Conservation (phyloP, 2,329 filamentous ascomycete genomes). For the Escovopsis sp. region DNA sequence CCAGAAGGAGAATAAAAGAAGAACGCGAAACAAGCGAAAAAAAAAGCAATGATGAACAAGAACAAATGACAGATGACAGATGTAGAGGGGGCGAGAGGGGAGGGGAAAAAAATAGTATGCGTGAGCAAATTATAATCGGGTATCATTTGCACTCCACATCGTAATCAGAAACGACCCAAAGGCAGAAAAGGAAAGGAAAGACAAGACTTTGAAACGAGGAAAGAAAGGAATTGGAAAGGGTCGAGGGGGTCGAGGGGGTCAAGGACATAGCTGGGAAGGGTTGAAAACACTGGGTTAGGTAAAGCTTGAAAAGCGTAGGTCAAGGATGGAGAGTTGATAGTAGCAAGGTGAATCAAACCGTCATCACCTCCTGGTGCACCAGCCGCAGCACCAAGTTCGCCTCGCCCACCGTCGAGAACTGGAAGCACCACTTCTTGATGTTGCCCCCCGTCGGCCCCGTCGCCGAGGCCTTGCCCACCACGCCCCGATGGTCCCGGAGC, state of each 20-base stretch:
- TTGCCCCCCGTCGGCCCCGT: constrained; percentile 37
- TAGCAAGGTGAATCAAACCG: constrained; percentile 11
- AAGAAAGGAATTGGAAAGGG: no score
- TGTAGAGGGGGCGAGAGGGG: no score
- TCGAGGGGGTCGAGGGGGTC: no score
- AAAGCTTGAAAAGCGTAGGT: no score
- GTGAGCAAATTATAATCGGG: not conserved
- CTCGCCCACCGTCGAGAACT: constrained; percentile 37
- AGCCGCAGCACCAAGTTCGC: constrained; percentile 41
- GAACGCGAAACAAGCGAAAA: not conserved
- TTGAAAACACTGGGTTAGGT: no score
- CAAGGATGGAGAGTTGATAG: no score
- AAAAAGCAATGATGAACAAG: no score
- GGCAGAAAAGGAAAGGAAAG: no score
- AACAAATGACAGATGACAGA: no score
- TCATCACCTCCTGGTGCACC: constrained; percentile 41
- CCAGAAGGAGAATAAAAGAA: not conserved
- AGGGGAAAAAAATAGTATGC: no score
- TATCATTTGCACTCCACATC: not conserved
- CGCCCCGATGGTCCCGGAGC: constrained; percentile 46
- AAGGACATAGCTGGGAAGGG: no score
- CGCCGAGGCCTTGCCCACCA: constrained; percentile 35
- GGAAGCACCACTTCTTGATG: constrained; percentile 50
- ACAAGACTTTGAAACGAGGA: no score
- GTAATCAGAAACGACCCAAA: not conserved